Evolutionary conservation across 257 asterid species (phyloP), one percentile per base, ranked within the genome.

Genomic region (Galeopsis tetrahit): DNA sequence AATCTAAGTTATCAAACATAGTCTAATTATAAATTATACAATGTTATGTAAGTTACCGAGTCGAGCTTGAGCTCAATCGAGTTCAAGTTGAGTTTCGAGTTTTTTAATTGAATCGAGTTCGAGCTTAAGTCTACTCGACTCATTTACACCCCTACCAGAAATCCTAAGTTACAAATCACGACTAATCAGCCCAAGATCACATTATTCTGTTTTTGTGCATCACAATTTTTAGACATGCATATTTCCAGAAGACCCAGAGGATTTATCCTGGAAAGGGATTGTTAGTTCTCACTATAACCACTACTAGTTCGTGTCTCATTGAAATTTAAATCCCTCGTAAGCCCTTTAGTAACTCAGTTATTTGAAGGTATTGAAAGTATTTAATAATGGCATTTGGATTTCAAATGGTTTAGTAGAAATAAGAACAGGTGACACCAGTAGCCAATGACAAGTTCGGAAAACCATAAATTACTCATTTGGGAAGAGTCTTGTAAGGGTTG

Each of bases 391-490:
- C 15, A 44, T 69, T 15, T 21, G 63, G 11, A 38, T 39, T 17
- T 32, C 14, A 36, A 10, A 78, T 11, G 6, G 43, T 10, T 68
- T 4, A 0, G 44, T 46, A 15, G 57, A 66, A 56, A 65, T 34
- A 40, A 0, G 34, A 66, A 68, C 44, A 43, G 33, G 39, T 48
- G 53, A 70, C 40, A 15, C 70, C 21, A 31, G 51, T 69, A 69
- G 70, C 69, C 39, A 65, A n/a, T 59, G 61, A 60, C 15, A 69
- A 48, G 55, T 9, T 64, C 15, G 59, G 38, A 46, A 63, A 39
- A 56, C n/a, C 44, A 40, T 43, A 35, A 60, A 34, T n/a, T 56
- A 59, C 70, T 64, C 39, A 42, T 14, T 31, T 1, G 55, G n/a
- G 46, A 43, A 53, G 51, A 48, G 28, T 40, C 49, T 55, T 28